phyloP scores from a whole-genome alignment of 768 basidiomycete genomes.

The Russula griseocarnosa region DNA sequence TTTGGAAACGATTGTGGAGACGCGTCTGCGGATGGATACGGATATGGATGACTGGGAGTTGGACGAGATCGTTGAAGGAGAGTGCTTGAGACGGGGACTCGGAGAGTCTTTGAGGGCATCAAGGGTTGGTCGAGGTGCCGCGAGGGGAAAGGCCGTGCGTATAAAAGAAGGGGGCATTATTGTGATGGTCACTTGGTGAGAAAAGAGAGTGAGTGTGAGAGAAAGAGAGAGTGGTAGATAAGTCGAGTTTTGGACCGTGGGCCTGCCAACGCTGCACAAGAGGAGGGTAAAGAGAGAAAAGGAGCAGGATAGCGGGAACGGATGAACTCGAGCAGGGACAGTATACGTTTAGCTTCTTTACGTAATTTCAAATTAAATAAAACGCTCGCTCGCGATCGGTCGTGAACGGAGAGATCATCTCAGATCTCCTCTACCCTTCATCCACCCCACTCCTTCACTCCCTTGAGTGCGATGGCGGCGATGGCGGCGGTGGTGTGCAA shows the following conservation, averaged over 20 bases:
- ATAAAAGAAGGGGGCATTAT: constrained; percentile 7
- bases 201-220: neutral
- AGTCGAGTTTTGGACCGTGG: neutral
- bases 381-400: neutral
- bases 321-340: no score
- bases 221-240: neutral
- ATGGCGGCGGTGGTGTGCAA: no score
- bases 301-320: neutral
- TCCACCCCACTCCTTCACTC: no score
- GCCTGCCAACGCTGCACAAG: neutral
- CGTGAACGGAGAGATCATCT: neutral
- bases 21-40: neutral
- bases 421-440: neutral
- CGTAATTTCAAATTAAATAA: neutral
- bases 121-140: neutral
- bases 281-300: neutral
- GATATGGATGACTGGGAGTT: constrained; percentile 12
- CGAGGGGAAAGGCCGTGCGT: neutral
- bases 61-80: constrained; percentile 17
- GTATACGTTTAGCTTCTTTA: neutral
- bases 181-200: neutral
- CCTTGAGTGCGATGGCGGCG: no score
- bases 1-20: constrained; percentile 6
- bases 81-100: constrained; percentile 14
- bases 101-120: neutral